Conservation (phyloP, 2,329 filamentous ascomycete genomes). For the Ophiostoma quercus region DNA sequence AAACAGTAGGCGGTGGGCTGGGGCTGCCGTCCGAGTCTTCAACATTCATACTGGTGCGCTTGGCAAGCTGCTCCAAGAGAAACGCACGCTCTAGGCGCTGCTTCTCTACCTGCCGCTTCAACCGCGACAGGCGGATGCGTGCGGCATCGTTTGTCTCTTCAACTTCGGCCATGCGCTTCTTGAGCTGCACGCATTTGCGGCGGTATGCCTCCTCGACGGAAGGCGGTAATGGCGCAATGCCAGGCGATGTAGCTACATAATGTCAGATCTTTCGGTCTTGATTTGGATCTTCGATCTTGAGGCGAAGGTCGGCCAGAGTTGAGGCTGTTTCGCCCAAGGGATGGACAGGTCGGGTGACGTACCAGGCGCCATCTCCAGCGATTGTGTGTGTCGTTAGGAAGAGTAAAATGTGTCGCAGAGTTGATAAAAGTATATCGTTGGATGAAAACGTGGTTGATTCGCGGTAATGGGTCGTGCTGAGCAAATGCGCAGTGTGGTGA, state of each 20-base stretch:
- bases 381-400: not conserved
- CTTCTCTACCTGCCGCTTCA: constrained; percentile 84
- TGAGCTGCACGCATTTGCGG: constrained; percentile 91
- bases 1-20: constrained; percentile 72
- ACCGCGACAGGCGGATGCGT: constrained; percentile 68
- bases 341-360: constrained; percentile 18
- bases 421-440: not conserved
- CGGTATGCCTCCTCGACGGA: constrained; percentile 95
- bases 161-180: constrained; percentile 84
- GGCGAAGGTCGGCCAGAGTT: not conserved
- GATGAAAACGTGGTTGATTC: not conserved
- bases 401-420: not conserved
- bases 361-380: constrained; percentile 26
- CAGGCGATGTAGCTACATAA: constrained; percentile 10
- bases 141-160: constrained; percentile 86
- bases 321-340: not conserved
- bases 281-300: not conserved
- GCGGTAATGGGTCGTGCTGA: not conserved
- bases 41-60: constrained; percentile 67
- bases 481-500: not conserved
- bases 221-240: constrained; percentile 60
- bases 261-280: not conserved
- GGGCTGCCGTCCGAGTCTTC: constrained; percentile 75
- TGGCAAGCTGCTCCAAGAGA: constrained; percentile 65
- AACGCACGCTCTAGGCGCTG: constrained; percentile 80